phyloP scores from a whole-genome alignment of 2,329 filamentous ascomycete genomes.

The Incumbomyces delicatus region DNA sequence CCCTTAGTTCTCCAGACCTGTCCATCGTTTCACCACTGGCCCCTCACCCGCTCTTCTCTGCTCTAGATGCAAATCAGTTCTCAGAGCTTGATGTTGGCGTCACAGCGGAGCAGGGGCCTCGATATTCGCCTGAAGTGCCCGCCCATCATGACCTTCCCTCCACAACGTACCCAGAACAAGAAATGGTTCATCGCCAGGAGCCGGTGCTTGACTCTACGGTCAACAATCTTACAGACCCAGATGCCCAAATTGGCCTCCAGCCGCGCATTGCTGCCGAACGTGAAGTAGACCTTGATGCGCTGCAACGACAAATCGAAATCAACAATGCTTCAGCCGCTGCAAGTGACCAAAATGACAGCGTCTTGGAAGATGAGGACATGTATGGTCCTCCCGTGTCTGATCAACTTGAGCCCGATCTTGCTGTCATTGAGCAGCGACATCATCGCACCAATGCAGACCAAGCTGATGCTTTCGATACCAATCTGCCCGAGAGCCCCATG shows the following conservation, averaged over 20 bases:
- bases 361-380: constrained; percentile 5
- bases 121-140: too few relatives aligned
- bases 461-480: too few relatives aligned
- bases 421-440: not conserved
- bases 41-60: constrained; percentile 26
- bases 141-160: too few relatives aligned
- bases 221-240: not conserved
- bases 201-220: not conserved
- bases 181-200: too few relatives aligned
- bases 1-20: constrained; percentile 30
- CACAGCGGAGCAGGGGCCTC: not conserved
- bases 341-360: constrained; percentile 3
- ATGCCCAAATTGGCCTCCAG: not conserved
- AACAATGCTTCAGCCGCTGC: constrained; percentile 1
- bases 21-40: constrained; percentile 32
- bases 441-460: too few relatives aligned
- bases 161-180: too few relatives aligned
- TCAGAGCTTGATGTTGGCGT: constrained; percentile 17
- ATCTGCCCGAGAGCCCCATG: too few relatives aligned
- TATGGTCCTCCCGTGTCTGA: not conserved
- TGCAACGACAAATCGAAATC: constrained; percentile 6
- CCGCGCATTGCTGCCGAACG: not conserved
- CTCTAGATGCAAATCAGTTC: constrained; percentile 9
- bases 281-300: constrained; percentile 4
- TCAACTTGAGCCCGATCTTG: not conserved